Evolutionary conservation across 1,284 basidiomycete genomes (phyloP).

Genomic region (Ceratobasidium theobromae): DNA sequence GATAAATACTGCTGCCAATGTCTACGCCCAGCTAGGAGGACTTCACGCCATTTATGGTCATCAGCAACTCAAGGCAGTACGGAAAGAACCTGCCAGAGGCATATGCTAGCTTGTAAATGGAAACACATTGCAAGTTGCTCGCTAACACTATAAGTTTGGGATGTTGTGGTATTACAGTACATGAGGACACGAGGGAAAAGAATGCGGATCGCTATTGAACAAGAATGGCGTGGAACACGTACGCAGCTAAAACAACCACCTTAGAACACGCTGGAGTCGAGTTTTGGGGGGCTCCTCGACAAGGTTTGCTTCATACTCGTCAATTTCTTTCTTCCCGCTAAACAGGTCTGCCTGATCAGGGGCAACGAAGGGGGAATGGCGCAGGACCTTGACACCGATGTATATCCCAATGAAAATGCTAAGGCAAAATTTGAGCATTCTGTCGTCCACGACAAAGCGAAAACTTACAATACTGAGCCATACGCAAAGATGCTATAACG

Average conservation of each 20-base stretch:
- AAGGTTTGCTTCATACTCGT: conserved; percentile 19
- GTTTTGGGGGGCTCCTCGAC: not conserved
- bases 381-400: not conserved
- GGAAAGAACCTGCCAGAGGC: too few species aligned
- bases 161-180: too few species aligned
- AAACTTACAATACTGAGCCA: conserved; percentile 17
- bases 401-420: conserved; percentile 25
- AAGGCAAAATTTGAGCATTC: not conserved
- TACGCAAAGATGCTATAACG: conserved; percentile 21
- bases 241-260: conserved; percentile 10
- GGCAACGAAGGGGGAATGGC: conserved; percentile 2
- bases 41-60: too few species aligned
- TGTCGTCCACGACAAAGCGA: not conserved
- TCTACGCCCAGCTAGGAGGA: too few species aligned
- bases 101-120: too few species aligned
- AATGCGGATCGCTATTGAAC: not conserved
- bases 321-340: conserved; percentile 25
- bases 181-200: too few species aligned
- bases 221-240: not conserved
- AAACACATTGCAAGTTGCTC: too few species aligned
- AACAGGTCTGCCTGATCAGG: conserved; percentile 9
- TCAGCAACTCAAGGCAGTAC: too few species aligned
- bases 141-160: too few species aligned
- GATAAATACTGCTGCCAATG: too few species aligned
- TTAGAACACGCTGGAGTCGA: not conserved